These are phyloP conservation scores for Rhodotorula diobovata DNA, from an alignment of 768 basidiomycete species.

Conservation along the genomic window DNA sequence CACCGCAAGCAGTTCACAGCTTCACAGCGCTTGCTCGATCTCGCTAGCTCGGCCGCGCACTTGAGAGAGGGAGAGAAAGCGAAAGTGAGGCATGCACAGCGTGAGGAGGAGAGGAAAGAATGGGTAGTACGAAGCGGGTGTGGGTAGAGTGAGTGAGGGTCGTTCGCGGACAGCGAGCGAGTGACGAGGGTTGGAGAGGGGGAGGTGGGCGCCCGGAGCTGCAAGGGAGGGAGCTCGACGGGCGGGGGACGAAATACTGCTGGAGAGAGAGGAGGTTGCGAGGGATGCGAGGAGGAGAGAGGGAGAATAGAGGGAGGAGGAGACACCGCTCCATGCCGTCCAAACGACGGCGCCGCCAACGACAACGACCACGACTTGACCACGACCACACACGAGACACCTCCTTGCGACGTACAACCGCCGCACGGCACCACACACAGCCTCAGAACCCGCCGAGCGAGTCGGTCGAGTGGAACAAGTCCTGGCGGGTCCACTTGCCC, in stretches of 20 bases:
- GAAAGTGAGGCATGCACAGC: not conserved
- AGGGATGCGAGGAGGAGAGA: not conserved
- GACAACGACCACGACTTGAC: not conserved
- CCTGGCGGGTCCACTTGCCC: constrained; percentile 32
- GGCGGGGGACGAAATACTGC: not conserved
- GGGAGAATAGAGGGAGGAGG: not conserved
- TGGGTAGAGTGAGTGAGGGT: not conserved
- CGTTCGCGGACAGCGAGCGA: not conserved
- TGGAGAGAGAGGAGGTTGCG: not conserved
- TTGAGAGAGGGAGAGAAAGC: too few relatives aligned
- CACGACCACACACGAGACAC: too few relatives aligned
- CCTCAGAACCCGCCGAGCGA: constrained; percentile 32
- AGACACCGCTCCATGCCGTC: too few relatives aligned
- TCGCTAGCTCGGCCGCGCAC: too few relatives aligned
- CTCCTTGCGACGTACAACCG: too few relatives aligned
- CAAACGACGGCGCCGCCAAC: too few relatives aligned
- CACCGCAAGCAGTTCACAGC: too few relatives aligned
- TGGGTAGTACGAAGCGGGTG: not conserved
- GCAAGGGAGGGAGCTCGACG: not conserved
- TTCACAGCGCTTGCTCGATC: too few relatives aligned
- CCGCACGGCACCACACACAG: not conserved
- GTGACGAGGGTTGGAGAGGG: not conserved
- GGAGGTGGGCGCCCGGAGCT: not conserved
- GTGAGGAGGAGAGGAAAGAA: not conserved
- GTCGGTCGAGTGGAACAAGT: constrained; percentile 28